Conservation (phyloP, 352 stramenopile genomes). For the Globisporangium viniferum region DNA sequence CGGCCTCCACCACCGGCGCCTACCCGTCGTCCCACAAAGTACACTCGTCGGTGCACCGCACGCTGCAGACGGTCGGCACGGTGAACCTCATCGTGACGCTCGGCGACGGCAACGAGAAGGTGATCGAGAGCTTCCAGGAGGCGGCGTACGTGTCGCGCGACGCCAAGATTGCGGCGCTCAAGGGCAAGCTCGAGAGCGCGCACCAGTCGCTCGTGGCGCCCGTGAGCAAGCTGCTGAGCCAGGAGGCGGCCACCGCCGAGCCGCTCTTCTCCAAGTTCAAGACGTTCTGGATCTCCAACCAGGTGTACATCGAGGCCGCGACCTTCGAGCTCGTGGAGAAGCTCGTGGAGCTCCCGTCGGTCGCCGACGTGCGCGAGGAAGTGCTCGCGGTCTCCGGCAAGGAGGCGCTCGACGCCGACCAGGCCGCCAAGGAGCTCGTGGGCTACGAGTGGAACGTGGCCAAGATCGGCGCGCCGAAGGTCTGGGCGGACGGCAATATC, state of each 20-base stretch:
- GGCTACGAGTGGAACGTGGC: neutral
- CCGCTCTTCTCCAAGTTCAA: neutral
- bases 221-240: neutral
- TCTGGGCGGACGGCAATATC: neutral
- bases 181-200: neutral
- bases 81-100: conserved; percentile 2
- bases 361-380: neutral
- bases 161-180: neutral
- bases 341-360: neutral
- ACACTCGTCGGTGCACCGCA: neutral
- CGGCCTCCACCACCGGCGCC: neutral
- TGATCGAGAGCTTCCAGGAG: neutral
- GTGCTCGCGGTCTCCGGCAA: neutral
- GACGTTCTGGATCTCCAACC: neutral
- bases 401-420: neutral
- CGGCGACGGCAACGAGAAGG: neutral
- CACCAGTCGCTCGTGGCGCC: neutral
- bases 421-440: neutral
- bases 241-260: neutral
- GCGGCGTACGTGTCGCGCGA: neutral
- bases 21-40: neutral
- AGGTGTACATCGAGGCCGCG: neutral
- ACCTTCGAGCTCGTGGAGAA: neutral
- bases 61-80: neutral
- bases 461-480: neutral